Evolutionary conservation across 139 green algal species (phyloP).

Genomic region (Deuterostichococcus epilithicus): DNA sequence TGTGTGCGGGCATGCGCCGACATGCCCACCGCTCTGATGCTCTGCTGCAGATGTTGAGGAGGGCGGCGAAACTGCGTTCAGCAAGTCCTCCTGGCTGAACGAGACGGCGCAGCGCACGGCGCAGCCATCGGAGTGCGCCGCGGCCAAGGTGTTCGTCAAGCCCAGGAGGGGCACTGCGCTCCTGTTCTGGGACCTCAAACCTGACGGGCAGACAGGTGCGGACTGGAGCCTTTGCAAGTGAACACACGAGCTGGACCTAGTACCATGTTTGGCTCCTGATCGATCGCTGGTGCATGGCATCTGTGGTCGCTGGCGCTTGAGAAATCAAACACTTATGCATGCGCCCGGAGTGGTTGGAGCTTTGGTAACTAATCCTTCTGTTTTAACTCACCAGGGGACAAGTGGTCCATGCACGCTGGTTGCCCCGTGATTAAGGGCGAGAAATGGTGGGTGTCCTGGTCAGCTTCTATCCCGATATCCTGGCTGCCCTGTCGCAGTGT

Average conservation of each 20-base stretch:
- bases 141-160: conserved; percentile 22
- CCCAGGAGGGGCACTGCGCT: conserved; percentile 49
- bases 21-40: no score
- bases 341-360: conserved; percentile 43
- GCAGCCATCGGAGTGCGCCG: conserved; percentile 29
- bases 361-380: background rate
- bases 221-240: conserved; percentile 20
- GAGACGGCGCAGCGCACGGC: conserved; percentile 27
- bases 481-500: no score
- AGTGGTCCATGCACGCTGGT: conserved; percentile 14
- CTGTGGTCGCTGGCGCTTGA: conserved; percentile 5
- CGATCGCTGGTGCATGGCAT: conserved; percentile 50
- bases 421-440: conserved; percentile 43
- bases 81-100: conserved; percentile 46
- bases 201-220: conserved; percentile 15
- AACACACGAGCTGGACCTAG: conserved; percentile 38
- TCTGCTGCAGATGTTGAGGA: conserved; percentile 41
- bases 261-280: conserved; percentile 64
- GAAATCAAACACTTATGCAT: conserved; percentile 8
- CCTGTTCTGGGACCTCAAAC: conserved; percentile 65
- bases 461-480: no score
- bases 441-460: conserved; percentile 49
- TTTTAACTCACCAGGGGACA: background rate
- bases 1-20: no score
- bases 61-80: conserved; percentile 68